phyloP scores from a whole-genome alignment of 768 basidiomycete genomes.

The Boletus eberwhitei region DNA sequence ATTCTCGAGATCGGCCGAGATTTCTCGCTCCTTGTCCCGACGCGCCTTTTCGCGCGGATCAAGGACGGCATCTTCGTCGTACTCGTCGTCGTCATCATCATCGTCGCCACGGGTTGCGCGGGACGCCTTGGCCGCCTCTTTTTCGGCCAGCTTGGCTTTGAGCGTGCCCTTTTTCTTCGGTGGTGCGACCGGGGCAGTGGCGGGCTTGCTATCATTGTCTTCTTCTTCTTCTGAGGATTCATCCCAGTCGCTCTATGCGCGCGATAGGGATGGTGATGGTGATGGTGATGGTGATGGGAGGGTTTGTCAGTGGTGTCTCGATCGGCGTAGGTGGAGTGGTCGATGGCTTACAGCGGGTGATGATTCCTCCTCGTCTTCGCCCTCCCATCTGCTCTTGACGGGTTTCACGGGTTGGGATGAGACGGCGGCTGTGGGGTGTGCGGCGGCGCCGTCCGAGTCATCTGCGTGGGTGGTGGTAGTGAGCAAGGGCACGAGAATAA shows the following conservation, averaged over 20 bases:
- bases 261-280: not conserved
- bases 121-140: conserved; percentile 72
- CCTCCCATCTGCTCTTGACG: conserved; percentile 74
- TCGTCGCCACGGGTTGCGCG: conserved; percentile 37
- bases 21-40: conserved; percentile 73
- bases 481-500: conserved; percentile 5
- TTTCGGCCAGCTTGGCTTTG: conserved; percentile 90
- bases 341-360: conserved; percentile 60
- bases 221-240: conserved; percentile 77
- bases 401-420: conserved; percentile 34
- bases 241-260: conserved; percentile 89
- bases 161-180: conserved; percentile 91
- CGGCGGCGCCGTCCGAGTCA: conserved; percentile 34
- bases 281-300: not conserved
- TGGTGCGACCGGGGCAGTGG: conserved; percentile 52
- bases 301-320: conserved; percentile 4
- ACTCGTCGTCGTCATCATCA: conserved; percentile 41
- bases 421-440: conserved; percentile 13
- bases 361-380: conserved; percentile 88
- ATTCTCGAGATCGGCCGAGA: conserved; percentile 83
- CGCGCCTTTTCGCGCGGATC: conserved; percentile 79
- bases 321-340: not conserved
- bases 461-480: conserved; percentile 32
- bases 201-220: conserved; percentile 46
- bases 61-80: conserved; percentile 70